These are phyloP conservation scores for Schizophyllum amplum DNA, from an alignment of 1,284 basidiomycete species.

Conservation along the genomic window DNA sequence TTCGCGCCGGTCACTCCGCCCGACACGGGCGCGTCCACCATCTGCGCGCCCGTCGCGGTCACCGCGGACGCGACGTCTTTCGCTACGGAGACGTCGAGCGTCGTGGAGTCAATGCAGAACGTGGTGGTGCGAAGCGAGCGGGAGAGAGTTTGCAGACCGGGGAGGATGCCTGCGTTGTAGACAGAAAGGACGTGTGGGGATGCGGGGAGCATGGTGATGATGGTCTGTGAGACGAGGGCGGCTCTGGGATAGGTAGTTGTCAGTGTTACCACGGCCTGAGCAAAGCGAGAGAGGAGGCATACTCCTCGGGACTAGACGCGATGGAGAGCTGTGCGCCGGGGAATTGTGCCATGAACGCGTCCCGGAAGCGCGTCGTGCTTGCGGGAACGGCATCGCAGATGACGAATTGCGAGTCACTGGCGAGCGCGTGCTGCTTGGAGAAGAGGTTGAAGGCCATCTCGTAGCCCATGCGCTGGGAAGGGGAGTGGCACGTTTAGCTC, in stretches of 20 bases:
- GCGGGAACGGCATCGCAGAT: slow-evolving; percentile 73
- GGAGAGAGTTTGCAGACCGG: slow-evolving; percentile 41
- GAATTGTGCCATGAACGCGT: slow-evolving; percentile 45
- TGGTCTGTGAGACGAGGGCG: slow-evolving; percentile 49
- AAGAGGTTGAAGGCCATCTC: slow-evolving; percentile 83
- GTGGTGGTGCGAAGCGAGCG: slow-evolving; percentile 26
- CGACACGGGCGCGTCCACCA: slow-evolving; percentile 89
- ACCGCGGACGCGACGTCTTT: slow-evolving; percentile 54
- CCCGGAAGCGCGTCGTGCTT: slow-evolving; percentile 46
- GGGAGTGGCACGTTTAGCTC: not conserved
- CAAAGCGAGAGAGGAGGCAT: slow-evolving; percentile 22
- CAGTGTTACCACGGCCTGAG: slow-evolving; percentile 8
- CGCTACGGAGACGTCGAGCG: slow-evolving; percentile 72
- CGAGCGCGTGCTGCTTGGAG: slow-evolving; percentile 49
- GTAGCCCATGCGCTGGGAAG: slow-evolving; percentile 55
- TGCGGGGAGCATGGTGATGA: slow-evolving; percentile 85
- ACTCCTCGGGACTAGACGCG: slow-evolving; percentile 62
- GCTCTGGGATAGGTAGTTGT: slow-evolving; percentile 36
- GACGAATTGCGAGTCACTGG: slow-evolving; percentile 47
- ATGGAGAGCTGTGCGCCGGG: slow-evolving; percentile 51
- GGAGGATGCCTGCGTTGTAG: slow-evolving; percentile 59
- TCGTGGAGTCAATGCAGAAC: slow-evolving; percentile 83
- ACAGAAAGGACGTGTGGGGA: slow-evolving; percentile 75
- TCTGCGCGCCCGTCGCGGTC: slow-evolving; percentile 33
- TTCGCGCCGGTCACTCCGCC: slow-evolving; percentile 84